Conservation (phyloP, 192 early-diverging fungal species). For the Kappamyces sp. region DNA sequence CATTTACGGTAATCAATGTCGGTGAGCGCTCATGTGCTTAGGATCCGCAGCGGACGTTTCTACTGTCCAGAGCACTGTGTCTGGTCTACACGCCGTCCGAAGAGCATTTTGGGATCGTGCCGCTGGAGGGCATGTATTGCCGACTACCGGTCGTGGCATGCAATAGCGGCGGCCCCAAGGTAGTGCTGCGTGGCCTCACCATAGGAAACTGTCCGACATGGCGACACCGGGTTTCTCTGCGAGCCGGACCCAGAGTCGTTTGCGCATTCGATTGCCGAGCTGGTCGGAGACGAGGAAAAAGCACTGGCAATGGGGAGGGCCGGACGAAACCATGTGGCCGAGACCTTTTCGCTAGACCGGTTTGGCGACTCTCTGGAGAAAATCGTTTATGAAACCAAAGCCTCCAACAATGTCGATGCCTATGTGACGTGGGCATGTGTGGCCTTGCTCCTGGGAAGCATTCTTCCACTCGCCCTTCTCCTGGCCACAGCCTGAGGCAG, state of each 20-base stretch:
- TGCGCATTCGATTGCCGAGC: conserved; percentile 49
- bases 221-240: conserved; percentile 72
- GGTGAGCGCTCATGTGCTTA: too few species aligned
- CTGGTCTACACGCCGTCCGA: conserved; percentile 86
- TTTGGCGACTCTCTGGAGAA: conserved; percentile 67
- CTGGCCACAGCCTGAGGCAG: not conserved
- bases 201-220: conserved; percentile 69
- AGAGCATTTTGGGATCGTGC: conserved; percentile 97
- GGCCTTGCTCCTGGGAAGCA: not conserved
- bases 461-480: not conserved
- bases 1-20: conserved; percentile 45
- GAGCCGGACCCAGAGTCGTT: conserved; percentile 52
- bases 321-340: conserved; percentile 56
- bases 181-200: not conserved
- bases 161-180: conserved; percentile 71
- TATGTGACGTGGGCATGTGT: conserved; percentile 1
- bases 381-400: conserved; percentile 34
- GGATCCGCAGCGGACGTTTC: conserved; percentile 66
- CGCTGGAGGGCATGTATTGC: conserved; percentile 92
- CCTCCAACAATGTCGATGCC: conserved; percentile 22
- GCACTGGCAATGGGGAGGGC: conserved; percentile 54
- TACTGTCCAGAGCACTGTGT: conserved; percentile 56
- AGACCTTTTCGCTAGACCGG: conserved; percentile 55
- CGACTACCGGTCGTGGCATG: conserved; percentile 79
- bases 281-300: conserved; percentile 37